Conservation (phyloP, 164 flowering plant genomes). For the Kalanchoe fedtschenkoi region DNA sequence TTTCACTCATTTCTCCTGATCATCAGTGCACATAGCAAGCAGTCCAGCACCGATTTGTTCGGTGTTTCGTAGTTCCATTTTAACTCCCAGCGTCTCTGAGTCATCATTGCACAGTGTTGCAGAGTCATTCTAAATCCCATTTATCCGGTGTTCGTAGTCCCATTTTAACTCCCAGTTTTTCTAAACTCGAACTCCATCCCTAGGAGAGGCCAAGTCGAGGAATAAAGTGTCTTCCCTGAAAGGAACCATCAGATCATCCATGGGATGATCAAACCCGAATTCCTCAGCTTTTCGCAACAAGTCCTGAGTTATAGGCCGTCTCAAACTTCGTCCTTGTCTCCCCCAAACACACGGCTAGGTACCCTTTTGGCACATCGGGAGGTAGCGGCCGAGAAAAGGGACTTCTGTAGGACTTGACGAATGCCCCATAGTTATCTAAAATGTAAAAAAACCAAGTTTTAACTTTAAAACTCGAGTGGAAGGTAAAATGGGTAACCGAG, state of each 20-base stretch:
- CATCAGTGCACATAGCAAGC: too few species aligned
- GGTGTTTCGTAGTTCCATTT: too few species aligned
- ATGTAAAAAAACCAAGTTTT: neutral
- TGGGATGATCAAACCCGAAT: neutral
- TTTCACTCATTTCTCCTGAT: too few species aligned
- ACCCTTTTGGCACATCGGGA: neutral
- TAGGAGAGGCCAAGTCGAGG: neutral
- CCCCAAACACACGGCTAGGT: neutral
- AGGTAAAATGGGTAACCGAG: too few species aligned
- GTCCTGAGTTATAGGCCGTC: neutral
- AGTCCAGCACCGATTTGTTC: too few species aligned
- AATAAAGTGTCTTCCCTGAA: neutral
- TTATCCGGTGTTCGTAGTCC: too few species aligned
- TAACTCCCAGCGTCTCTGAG: too few species aligned
- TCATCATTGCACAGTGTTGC: too few species aligned
- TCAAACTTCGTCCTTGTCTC: neutral
- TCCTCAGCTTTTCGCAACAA: neutral
- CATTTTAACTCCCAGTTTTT: too few species aligned
- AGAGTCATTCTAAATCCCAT: too few species aligned
- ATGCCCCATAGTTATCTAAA: neutral
- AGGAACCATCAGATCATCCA: neutral
- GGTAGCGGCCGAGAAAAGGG: neutral
- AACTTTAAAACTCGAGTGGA: too few species aligned
- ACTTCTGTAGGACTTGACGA: neutral
- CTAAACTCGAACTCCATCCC: too few species aligned